Conservation (phyloP, 129 eudicot species). For the Chrysanthemum makinoi region DNA sequence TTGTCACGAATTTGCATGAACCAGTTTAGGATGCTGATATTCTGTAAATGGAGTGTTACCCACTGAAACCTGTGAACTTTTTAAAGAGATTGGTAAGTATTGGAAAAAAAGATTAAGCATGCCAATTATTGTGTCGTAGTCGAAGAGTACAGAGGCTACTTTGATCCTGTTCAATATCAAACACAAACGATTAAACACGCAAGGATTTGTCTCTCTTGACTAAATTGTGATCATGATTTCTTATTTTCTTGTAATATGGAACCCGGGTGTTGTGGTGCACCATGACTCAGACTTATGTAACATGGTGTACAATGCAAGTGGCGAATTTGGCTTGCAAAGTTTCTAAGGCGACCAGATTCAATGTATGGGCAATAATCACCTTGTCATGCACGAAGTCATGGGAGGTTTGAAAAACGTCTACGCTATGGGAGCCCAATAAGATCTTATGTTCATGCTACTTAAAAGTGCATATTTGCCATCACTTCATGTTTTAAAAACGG, state of each 20-base stretch:
- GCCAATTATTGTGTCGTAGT: slow-evolving; percentile 69
- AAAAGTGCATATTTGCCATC: background rate
- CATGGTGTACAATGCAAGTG: slow-evolving; percentile 74
- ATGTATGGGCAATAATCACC: slow-evolving; percentile 85
- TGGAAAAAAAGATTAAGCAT: too few species aligned
- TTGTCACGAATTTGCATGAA: slow-evolving; percentile 65
- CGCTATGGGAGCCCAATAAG: slow-evolving; percentile 78
- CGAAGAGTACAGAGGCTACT: slow-evolving; percentile 83
- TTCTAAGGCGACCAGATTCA: slow-evolving; percentile 75
- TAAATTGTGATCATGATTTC: background rate
- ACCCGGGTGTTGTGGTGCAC: background rate
- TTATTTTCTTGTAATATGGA: background rate
- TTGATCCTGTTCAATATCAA: slow-evolving; percentile 76
- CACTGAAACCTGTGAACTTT: slow-evolving; percentile 54
- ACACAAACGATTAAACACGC: slow-evolving; percentile 81
- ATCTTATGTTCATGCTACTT: background rate
- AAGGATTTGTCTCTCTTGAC: slow-evolving; percentile 28
- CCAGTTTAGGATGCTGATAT: slow-evolving; percentile 73
- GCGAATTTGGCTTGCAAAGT: slow-evolving; percentile 68
- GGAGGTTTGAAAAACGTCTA: slow-evolving; percentile 90
- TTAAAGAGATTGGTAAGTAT: slow-evolving; percentile 66
- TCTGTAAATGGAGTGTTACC: slow-evolving; percentile 41
- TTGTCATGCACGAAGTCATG: slow-evolving; percentile 87
- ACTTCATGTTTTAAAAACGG: background rate
- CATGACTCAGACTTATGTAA: background rate